These are phyloP conservation scores for Acanthamoeba lenticulata DNA, from an alignment of 208 protist species.

Conservation along the genomic window DNA sequence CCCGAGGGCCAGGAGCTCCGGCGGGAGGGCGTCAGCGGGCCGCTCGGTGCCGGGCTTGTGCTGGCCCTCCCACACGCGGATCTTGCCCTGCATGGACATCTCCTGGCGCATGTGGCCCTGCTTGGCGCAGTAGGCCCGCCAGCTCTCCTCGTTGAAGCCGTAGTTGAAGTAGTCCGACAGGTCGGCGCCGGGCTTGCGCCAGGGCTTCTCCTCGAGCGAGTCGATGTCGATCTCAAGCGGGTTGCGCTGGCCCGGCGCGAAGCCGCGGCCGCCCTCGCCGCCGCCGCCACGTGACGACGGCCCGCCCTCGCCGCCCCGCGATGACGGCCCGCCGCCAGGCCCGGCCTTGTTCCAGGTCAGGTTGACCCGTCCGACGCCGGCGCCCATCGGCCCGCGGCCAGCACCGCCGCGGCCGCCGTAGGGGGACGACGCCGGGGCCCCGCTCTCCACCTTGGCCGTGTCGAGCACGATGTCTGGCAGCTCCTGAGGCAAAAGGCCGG, in stretches of 20 bases:
- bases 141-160: slow-evolving; percentile 75
- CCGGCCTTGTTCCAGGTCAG: slow-evolving; percentile 41
- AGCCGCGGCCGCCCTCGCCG: not conserved
- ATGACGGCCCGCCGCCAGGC: not conserved
- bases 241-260: not conserved
- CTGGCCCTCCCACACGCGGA: slow-evolving; percentile 22
- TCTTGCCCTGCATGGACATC: slow-evolving; percentile 58
- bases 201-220: slow-evolving; percentile 61
- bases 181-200: slow-evolving; percentile 71
- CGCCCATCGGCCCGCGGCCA: not conserved
- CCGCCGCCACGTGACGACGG: not conserved
- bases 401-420: not conserved
- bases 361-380: slow-evolving; percentile 38
- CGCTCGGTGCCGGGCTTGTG: not conserved
- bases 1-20: not conserved
- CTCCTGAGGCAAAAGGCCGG: not conserved
- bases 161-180: slow-evolving; percentile 76
- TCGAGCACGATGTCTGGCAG: slow-evolving; percentile 58
- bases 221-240: slow-evolving; percentile 69
- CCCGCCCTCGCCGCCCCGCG: not conserved
- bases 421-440: not conserved
- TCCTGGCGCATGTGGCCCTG: slow-evolving; percentile 57
- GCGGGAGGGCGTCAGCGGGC: not conserved
- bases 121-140: slow-evolving; percentile 66
- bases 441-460: not conserved